Evolutionary conservation across 2,329 filamentous ascomycete genomes (phyloP), one percentile per base, ranked within the genome.

Genomic region (Hawksworthiomyces lignivorus): DNA sequence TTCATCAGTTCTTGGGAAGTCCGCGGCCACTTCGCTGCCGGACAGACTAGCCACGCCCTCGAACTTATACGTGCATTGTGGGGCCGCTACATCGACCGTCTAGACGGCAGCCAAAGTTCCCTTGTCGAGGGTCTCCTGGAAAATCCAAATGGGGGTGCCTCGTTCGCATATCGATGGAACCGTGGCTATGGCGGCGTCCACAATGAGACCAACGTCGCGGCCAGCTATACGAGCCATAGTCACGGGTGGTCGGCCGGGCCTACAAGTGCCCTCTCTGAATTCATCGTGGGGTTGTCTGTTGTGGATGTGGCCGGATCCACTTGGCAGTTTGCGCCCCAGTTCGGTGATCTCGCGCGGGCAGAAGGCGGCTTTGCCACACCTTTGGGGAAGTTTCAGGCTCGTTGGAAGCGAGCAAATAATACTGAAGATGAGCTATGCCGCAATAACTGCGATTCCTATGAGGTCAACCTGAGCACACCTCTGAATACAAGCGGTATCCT

Each of bases 1-100:
- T 80, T 79, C 54, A 72, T 77, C 39, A 70, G 70, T 8, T 72
- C 68, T 12, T 72, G 79, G 49, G 77, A 82, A 51, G 63, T 81
- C 20, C 70, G 74, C 53, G 75, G 67, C 2, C 77, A 80, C 49
- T 60, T 80, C 5, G 55, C 61, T 1, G 67, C 67, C 1, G 62
- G 65, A 0, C 62, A 68, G 44, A 54, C 75, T 1, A 53, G 59
- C 7, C 69, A 75, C 27, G 74, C 75, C 0, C 58, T 82, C 0
- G 63, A 72, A 10, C 65, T 81, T 14, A 71, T 80, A 24, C 69
- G 74, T 6, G 60, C 60, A 8, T 65, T 63, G 36, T 81, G 77
- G 77, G 77, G 76, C 10, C 78, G 73, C 72, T 80, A 80, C 49
- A 57, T 77, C 14, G 62, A 69, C 45, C 68, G 78, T 44, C 64